Base-by-base conservation (phyloP, 2,329 filamentous ascomycete genomes). In the Aspergillus udagawae region DNA sequence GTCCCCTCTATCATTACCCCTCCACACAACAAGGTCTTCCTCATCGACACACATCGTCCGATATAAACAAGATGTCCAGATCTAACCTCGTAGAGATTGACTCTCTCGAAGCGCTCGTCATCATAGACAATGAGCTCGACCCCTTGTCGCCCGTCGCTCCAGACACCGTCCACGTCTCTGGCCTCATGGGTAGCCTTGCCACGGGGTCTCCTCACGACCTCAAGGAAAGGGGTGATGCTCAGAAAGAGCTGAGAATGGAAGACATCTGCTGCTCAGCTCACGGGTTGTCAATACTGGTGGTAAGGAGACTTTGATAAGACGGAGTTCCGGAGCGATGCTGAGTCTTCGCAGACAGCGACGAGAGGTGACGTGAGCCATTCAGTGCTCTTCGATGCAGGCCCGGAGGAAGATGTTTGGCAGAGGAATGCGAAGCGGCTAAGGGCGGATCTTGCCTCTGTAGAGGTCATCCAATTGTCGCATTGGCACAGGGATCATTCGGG, bases 401-500 rank as follows among this genome's bases (percentile, higher is more conserved):
- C 82, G 0, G 81, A 83, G 63, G 81, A 78, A 47, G 74, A 77
- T 7, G 70, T 75, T 3, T 84, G 80, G 77, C 76, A 80, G 61
- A 69, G 73, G n/a, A 84, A 84, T 60, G 75, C 72, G 3, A 75
- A 68, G 4, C 72, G 81, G 1, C 65, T 82, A 20, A 65, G 71
- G 27, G 69, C 77, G 1, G 72, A 80, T 61, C 65, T 82, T 3
- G 67, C 73, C 1, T 61, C 66, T 0, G 70, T 84, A 25, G 81
- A 83, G 60, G 56, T 77, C 14, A 75, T 83, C 21, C 74, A 81
- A 50, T 67, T 83, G 25, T 81, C 79, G 4, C 79, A 82, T 62
- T 83, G 82, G 82, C 80, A 84, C 68, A 75, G 81, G 42, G 80
- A 84, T 60, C 80, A 84, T 60, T 82, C 80, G 27, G 80, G 79